Evolutionary conservation across 2,329 filamentous ascomycete genomes (phyloP).

Genomic region (Fusarium vanettenii): DNA sequence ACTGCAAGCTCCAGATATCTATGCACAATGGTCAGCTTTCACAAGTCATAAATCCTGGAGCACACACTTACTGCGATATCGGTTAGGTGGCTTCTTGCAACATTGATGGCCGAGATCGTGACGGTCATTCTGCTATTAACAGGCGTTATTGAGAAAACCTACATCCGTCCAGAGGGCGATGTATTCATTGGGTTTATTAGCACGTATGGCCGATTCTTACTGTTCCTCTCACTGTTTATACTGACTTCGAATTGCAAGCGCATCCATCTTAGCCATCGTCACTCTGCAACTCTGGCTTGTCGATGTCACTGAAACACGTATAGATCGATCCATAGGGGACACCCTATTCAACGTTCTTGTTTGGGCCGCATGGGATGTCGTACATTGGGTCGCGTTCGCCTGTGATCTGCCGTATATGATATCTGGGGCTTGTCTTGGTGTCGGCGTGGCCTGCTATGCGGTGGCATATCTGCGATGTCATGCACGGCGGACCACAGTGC

Average conservation of each 20-base stretch:
- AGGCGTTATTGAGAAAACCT: background rate
- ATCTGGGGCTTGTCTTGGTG: background rate
- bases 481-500: background rate
- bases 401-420: background rate
- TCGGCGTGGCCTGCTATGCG: background rate
- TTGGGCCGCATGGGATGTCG: background rate
- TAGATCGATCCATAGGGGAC: background rate
- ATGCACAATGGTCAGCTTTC: background rate
- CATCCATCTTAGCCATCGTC: background rate
- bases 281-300: background rate
- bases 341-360: background rate
- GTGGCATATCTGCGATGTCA: background rate
- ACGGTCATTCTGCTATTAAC: background rate
- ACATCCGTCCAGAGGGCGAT: background rate
- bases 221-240: too few species aligned
- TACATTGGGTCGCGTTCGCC: background rate
- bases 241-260: background rate
- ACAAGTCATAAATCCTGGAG: too few species aligned
- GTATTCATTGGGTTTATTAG: background rate
- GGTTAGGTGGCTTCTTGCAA: background rate
- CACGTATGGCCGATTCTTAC: background rate
- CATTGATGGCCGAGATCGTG: background rate
- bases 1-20: background rate
- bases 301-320: background rate
- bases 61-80: background rate